Conservation (phyloP, 1,284 basidiomycete genomes). For the Exsudoporus floridanus region DNA sequence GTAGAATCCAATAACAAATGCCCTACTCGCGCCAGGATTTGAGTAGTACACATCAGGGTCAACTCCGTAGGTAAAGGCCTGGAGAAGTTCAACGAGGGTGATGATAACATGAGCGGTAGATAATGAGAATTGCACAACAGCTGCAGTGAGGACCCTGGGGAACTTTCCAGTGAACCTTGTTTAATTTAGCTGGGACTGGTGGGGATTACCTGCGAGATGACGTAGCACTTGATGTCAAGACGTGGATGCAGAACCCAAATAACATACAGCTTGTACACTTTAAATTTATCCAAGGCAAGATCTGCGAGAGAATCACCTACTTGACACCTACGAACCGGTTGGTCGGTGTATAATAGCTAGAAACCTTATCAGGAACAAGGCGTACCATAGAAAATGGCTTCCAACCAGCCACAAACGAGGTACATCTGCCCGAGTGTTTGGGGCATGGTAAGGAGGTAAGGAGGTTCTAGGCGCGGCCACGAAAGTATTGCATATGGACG, state of each 20-base stretch:
- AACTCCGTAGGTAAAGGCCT: constrained; percentile 14
- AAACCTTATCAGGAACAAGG: not conserved
- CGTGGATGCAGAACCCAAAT: constrained; percentile 19
- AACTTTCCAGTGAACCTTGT: not conserved
- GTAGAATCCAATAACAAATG: constrained; percentile 17
- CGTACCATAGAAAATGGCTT: constrained; percentile 21
- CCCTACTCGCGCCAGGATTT: constrained; percentile 1
- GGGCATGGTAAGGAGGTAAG: constrained; percentile 6
- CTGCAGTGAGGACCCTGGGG: constrained; percentile 11
- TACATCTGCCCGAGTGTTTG: constrained; percentile 21
- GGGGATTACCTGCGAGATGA: constrained; percentile 13
- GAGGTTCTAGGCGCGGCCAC: not conserved
- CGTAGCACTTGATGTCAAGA: constrained; percentile 4
- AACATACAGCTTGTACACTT: constrained; percentile 16
- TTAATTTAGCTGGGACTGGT: not conserved
- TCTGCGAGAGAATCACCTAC: constrained; percentile 5
- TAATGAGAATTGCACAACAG: constrained; percentile 18
- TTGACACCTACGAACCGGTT: constrained; percentile 13
- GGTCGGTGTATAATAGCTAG: not conserved
- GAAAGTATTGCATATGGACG: not conserved
- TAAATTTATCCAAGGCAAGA: not conserved
- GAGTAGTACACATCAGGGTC: constrained; percentile 15
- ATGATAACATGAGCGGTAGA: constrained; percentile 18
- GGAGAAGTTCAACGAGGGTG: constrained; percentile 14
- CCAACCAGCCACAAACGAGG: constrained; percentile 16